Conservation (phyloP, 768 basidiomycete species). For the Termitomyces sp. region DNA sequence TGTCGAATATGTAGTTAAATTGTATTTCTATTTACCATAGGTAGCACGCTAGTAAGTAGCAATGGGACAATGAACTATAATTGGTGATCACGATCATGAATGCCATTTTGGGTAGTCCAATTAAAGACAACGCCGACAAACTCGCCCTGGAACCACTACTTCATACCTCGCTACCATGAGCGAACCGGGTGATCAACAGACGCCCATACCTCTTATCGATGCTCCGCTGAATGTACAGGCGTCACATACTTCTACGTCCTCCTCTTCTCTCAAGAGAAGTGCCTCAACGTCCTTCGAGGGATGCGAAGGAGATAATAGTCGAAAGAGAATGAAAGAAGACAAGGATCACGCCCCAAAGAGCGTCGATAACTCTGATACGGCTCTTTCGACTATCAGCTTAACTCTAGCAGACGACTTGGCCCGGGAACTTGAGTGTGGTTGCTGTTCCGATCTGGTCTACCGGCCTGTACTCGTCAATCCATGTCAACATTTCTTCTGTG, state of each 20-base stretch:
- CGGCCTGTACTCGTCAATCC: slow-evolving; percentile 78
- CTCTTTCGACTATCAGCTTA: slow-evolving; percentile 14
- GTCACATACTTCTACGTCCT: slow-evolving; percentile 13
- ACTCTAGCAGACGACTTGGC: slow-evolving; percentile 59
- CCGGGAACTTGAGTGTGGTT: slow-evolving; percentile 81
- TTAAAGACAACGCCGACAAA: slow-evolving; percentile 21
- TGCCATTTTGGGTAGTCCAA: slow-evolving; percentile 21
- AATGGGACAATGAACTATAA: slow-evolving; percentile 12
- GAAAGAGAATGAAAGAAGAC: slow-evolving; percentile 61
- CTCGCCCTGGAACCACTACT: slow-evolving; percentile 17
- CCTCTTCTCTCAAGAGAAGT: slow-evolving; percentile 49
- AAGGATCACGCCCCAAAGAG: slow-evolving; percentile 16
- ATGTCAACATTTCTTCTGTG: slow-evolving; percentile 90
- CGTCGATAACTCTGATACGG: slow-evolving; percentile 6
- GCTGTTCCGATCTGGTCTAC: slow-evolving; percentile 81
- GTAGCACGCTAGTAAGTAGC: slow-evolving; percentile 1
- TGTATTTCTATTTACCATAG: slow-evolving; percentile 10
- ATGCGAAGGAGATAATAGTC: slow-evolving; percentile 40
- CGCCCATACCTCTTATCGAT: slow-evolving; percentile 17
- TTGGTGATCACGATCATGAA: slow-evolving; percentile 14
- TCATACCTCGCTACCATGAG: slow-evolving; percentile 13
- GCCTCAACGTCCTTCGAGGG: slow-evolving; percentile 60
- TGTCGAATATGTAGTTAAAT: slow-evolving; percentile 3
- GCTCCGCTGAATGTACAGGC: slow-evolving; percentile 15
- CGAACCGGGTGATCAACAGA: slow-evolving; percentile 10